Percentiles rank a stretch among this genome's conserved stretches.
Conservation (phyloP, 108 stramenopile species). For the Skeletonema tropicum region DNA sequence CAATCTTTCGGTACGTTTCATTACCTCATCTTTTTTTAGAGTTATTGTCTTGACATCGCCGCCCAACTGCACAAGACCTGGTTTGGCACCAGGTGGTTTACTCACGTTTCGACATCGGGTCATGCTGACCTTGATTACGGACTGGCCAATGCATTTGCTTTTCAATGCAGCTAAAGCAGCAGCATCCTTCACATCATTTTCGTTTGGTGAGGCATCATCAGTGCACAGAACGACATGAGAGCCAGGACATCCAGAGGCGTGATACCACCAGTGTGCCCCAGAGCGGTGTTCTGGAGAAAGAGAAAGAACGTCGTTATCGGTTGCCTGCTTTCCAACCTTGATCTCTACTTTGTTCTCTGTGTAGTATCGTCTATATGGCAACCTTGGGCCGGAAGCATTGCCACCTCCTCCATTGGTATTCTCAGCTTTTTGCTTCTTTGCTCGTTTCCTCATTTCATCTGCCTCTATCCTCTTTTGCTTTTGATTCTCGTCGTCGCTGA, state of each 20-base stretch:
- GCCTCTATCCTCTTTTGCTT: conserved; percentile 65
- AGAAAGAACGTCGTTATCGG: conserved; percentile 88
- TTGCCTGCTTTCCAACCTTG: conserved; percentile 84
- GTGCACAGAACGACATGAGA: conserved; percentile 86
- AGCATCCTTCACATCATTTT: conserved; percentile 78
- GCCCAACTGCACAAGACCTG: conserved; percentile 83
- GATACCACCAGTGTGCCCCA: conserved; percentile 91
- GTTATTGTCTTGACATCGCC: conserved; percentile 76
- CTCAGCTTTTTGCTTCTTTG: conserved; percentile 37
- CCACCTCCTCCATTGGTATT: conserved; percentile 7
- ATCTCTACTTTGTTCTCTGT: conserved; percentile 73
- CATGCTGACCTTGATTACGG: conserved; percentile 80
- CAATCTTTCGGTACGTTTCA: conserved; percentile 65
- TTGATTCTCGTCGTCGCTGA: conserved; percentile 57
- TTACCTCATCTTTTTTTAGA: conserved; percentile 81
- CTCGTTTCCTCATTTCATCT: conserved; percentile 24
- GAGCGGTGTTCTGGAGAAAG: conserved; percentile 76
- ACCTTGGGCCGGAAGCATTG: conserved; percentile 37
- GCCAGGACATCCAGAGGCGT: conserved; percentile 88
- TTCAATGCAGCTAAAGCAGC: conserved; percentile 85
- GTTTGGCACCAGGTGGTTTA: conserved; percentile 88
- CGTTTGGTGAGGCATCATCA: conserved; percentile 58
- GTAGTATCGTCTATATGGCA: conserved; percentile 80
- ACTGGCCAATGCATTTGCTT: conserved; percentile 77
- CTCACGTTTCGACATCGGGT: conserved; percentile 81